Evolutionary conservation across 768 basidiomycete species (phyloP).

Genomic region (Suillus subalutaceus): DNA sequence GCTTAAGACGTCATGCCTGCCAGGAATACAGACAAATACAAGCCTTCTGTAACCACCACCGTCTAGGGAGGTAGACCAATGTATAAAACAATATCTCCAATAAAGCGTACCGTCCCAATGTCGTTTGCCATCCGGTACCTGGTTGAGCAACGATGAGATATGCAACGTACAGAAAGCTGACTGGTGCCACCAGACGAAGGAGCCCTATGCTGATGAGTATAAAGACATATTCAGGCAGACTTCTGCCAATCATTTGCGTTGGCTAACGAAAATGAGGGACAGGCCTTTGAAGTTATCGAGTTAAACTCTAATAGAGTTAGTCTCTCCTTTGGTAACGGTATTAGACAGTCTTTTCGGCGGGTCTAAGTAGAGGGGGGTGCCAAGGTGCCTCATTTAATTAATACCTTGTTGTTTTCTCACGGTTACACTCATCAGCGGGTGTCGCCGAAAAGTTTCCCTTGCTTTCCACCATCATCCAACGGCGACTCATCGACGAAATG

Average conservation of each 20-base stretch:
- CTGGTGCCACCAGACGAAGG: constrained; percentile 53
- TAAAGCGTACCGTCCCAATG: constrained; percentile 37
- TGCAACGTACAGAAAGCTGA: constrained; percentile 44
- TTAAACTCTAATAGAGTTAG: not conserved
- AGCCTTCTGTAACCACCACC: constrained; percentile 48
- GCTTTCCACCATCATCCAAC: constrained; percentile 17
- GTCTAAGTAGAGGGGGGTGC: not conserved
- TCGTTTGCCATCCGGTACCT: constrained; percentile 2
- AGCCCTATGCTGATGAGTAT: constrained; percentile 48
- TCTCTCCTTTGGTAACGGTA: not conserved
- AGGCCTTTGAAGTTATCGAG: not conserved
- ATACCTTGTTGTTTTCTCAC: constrained; percentile 20
- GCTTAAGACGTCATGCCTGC: not conserved
- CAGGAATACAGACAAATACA: not conserved
- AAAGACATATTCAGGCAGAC: constrained; percentile 52
- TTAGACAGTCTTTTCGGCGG: no score
- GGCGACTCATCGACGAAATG: constrained; percentile 32
- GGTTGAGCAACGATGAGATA: constrained; percentile 20
- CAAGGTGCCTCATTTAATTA: not conserved
- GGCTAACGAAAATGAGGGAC: not conserved
- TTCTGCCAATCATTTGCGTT: constrained; percentile 48
- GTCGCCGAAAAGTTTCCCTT: constrained; percentile 17
- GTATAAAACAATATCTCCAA: constrained; percentile 53
- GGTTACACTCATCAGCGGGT: constrained; percentile 5
- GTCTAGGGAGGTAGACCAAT: constrained; percentile 51